Percentiles rank a stretch among this genome's conserved stretches.
Evolutionary conservation across 495 filamentous ascomycete genomes (phyloP).

Genomic region (Tuber umbilicatum): DNA sequence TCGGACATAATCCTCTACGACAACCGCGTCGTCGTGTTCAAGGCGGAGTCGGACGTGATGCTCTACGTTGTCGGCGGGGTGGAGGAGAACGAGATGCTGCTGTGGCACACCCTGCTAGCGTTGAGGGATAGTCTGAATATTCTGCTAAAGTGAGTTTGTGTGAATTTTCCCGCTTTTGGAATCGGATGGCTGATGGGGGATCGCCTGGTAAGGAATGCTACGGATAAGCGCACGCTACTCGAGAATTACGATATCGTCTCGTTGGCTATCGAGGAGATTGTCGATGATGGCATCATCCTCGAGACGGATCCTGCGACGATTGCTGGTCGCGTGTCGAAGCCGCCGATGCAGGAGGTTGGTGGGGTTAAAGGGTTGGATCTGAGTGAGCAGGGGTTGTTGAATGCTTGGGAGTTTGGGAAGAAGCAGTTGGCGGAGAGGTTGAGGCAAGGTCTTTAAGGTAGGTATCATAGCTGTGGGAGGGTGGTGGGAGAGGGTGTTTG

Average conservation of each 20-base stretch:
- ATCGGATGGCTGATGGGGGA: background rate
- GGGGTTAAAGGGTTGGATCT: slow-evolving; percentile 89
- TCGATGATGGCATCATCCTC: slow-evolving; percentile 93
- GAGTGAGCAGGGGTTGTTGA: slow-evolving; percentile 89
- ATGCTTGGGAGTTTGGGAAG: slow-evolving; percentile 92
- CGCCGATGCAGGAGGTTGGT: slow-evolving; percentile 81
- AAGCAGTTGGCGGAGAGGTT: slow-evolving; percentile 83
- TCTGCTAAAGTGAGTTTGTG: slow-evolving; percentile 77
- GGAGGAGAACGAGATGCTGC: slow-evolving; percentile 93
- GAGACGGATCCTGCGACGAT: slow-evolving; percentile 94
- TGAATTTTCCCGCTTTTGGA: background rate
- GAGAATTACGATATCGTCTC: slow-evolving; percentile 96
- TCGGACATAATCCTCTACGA: slow-evolving; percentile 96
- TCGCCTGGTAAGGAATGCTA: slow-evolving; percentile 66
- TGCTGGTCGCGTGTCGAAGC: slow-evolving; percentile 78
- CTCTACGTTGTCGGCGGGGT: slow-evolving; percentile 86
- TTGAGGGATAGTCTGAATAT: slow-evolving; percentile 83
- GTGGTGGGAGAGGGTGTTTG: background rate
- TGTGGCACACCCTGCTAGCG: slow-evolving; percentile 87
- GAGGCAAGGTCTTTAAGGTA: slow-evolving; percentile 55
- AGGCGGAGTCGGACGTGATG: slow-evolving; percentile 95
- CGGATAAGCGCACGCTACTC: slow-evolving; percentile 93
- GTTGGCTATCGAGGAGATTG: slow-evolving; percentile 88
- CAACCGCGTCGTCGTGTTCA: slow-evolving; percentile 90
- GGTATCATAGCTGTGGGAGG: background rate